Evolutionary conservation across 2,329 filamentous ascomycete genomes (phyloP), one percentile per base, ranked within the genome.

Genomic region (Pseudogymnoascus sp.): DNA sequence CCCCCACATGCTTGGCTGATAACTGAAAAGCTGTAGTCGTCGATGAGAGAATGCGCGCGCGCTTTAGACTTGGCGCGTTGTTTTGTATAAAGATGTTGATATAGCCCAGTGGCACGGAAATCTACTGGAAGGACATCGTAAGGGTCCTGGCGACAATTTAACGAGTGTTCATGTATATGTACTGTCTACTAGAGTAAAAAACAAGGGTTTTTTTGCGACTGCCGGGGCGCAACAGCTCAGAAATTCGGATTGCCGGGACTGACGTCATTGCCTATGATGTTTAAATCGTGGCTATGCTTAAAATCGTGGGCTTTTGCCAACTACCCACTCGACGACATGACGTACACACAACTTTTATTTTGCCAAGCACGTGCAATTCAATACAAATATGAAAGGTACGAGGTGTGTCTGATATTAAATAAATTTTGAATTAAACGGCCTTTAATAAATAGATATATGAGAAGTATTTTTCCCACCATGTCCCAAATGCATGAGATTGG

Each of bases 1-100:
- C 25, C 70, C 71, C 70, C 70, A 72, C 71, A 73, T 73, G 47
- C n/a, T 68, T 47, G 50, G 28, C n/a, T 33, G 50, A 14, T 4
- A 56, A n/a, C 50, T 56, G 25, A 4, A 21, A 56, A 21, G 50
- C 50, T 33, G 5, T 56, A 18, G 25, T 56, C 14, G n/a, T 33
- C n/a, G 10, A 33, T 18, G 28, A 56, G 50, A 33, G 16, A 33
- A 56, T 56, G 28, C 16, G 28, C 44, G 21, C 25, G 18, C 21
- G 28, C 28, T 11, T 56, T 11, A 56, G n/a, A 7, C n/a, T 23
- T 7, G 28, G 28, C 50, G 50, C 50, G 50, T 56, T 18, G 11
- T 25, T 16, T 33, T 33, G 11, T 16, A 18, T 31, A 33, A 33
- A 33, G 21, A 33, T 18, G 25, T 31, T 33, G 25, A 56, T 56